Evolutionary conservation across 306 rosid genomes (phyloP).

Genomic region (Chamaecrista fasciculata): DNA sequence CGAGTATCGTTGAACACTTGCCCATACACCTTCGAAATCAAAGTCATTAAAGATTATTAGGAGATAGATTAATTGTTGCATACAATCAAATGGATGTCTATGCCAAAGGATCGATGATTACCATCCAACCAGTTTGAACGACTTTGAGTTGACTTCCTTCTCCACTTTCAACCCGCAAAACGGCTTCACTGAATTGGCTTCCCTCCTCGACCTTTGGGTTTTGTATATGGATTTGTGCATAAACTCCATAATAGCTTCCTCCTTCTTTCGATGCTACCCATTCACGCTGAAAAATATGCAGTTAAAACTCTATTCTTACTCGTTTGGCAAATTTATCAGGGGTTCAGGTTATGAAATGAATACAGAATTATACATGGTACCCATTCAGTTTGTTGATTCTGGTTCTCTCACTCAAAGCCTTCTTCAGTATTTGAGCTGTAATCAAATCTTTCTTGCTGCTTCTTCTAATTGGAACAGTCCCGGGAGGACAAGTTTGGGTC

Average conservation of each 20-base stretch:
- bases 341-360: background rate
- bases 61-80: background rate
- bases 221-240: background rate
- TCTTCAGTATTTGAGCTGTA: background rate
- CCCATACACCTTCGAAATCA: background rate
- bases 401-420: background rate
- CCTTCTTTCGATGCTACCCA: background rate
- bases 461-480: background rate
- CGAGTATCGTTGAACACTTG: background rate
- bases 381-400: background rate
- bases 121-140: slow-evolving; percentile 15
- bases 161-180: background rate
- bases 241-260: background rate
- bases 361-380: background rate
- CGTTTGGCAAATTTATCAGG: background rate
- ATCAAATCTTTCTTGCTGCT: background rate
- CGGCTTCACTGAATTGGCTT: background rate
- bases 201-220: background rate
- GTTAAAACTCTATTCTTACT: too few relatives aligned
- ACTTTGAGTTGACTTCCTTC: background rate
- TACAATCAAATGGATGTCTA: too few relatives aligned
- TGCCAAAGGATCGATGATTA: background rate
- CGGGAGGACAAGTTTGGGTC: background rate
- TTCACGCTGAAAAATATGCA: background rate
- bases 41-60: too few relatives aligned